Conservation (phyloP, 257 asterid species). For the Anisodus tanguticus region DNA sequence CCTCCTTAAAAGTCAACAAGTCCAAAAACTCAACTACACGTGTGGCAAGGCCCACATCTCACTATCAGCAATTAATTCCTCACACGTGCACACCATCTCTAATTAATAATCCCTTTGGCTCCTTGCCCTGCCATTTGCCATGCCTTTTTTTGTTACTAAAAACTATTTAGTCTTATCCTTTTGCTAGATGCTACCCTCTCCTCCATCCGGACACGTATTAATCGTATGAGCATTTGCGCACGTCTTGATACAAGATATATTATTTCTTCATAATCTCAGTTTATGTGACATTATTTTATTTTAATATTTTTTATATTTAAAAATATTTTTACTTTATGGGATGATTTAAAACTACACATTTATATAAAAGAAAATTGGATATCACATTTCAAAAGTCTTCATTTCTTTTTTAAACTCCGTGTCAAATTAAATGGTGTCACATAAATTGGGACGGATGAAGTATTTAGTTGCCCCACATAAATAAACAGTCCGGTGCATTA, state of each 20-base stretch:
- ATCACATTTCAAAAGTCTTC: too few relatives aligned
- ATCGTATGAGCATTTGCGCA: neutral
- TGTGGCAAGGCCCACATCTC: slow-evolving; percentile 57
- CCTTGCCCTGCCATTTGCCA: too few relatives aligned
- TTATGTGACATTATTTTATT: too few relatives aligned
- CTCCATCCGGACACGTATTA: neutral
- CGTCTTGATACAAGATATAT: neutral
- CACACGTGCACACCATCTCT: slow-evolving; percentile 41
- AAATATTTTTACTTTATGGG: neutral
- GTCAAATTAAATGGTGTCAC: too few relatives aligned
- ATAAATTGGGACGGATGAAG: too few relatives aligned
- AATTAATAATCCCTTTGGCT: too few relatives aligned
- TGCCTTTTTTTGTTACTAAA: too few relatives aligned
- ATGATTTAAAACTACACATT: neutral
- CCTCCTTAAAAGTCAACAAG: neutral
- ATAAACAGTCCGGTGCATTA: too few relatives aligned
- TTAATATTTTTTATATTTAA: too few relatives aligned
- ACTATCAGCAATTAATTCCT: slow-evolving; percentile 38
- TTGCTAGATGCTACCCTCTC: neutral
- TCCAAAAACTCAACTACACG: slow-evolving; percentile 45
- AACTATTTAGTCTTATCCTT: neutral
- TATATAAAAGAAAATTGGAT: too few relatives aligned
- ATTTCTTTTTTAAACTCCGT: too few relatives aligned
- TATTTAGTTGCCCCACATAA: neutral
- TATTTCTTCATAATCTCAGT: neutral